Evolutionary conservation across 1,284 basidiomycete species (phyloP).

Genomic region (Microbotryum intermedium): DNA sequence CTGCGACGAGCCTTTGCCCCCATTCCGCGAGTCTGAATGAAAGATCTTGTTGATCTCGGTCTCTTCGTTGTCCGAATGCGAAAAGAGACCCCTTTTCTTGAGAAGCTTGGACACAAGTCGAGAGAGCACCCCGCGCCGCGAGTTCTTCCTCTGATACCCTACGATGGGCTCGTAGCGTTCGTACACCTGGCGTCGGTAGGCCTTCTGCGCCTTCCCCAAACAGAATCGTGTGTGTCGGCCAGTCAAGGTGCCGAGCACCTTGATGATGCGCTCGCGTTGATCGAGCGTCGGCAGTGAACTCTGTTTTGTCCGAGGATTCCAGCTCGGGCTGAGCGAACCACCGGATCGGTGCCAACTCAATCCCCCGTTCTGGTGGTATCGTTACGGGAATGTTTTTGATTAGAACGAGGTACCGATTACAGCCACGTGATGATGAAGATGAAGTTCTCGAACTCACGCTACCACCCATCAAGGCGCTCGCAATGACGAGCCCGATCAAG

Average conservation of each 20-base stretch:
- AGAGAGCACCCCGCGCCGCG: constrained; percentile 14
- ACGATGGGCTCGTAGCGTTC: constrained; percentile 75
- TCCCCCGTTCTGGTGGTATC: not conserved
- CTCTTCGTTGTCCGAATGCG: constrained; percentile 28
- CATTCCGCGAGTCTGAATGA: constrained; percentile 10
- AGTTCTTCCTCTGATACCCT: constrained; percentile 52
- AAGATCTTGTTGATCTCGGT: constrained; percentile 40
- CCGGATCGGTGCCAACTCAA: constrained; percentile 22
- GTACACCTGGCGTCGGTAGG: constrained; percentile 71
- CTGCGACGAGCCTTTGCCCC: constrained; percentile 38
- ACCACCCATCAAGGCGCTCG: constrained; percentile 14
- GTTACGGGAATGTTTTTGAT: not conserved
- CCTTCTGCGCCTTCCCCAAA: constrained; percentile 66
- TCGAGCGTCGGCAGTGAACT: constrained; percentile 41
- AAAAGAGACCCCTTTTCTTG: constrained; percentile 19
- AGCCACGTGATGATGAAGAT: not conserved
- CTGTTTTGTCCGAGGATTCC: constrained; percentile 22
- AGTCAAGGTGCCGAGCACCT: constrained; percentile 72
- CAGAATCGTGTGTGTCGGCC: constrained; percentile 87
- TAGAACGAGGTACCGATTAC: not conserved
- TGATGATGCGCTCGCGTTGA: constrained; percentile 72
- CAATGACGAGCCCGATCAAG: constrained; percentile 24
- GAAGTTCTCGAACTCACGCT: constrained; percentile 6
- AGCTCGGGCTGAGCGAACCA: constrained; percentile 14
- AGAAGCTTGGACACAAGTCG: constrained; percentile 27